A percentile compares a stretch with the other conserved stretches of the same genome.
phyloP scores from a whole-genome alignment of 192 early-diverging fungal species.

The Entrophospora sp. region DNA sequence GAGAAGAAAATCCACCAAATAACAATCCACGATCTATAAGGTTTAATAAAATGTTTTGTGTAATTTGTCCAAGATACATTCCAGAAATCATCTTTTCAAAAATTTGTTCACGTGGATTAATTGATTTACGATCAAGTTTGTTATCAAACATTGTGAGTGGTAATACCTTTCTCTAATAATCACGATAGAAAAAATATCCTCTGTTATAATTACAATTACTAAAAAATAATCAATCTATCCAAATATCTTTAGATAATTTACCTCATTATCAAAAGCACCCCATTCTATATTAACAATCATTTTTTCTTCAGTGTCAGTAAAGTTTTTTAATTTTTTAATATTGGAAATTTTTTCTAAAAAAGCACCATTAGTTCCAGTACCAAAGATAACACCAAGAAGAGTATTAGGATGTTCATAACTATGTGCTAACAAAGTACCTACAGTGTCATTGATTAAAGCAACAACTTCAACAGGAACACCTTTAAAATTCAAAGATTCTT shows the following conservation, averaged over 20 bases:
- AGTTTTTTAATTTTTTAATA: slow-evolving; percentile 58
- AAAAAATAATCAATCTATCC: background rate
- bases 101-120: slow-evolving; percentile 75
- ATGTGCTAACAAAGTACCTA: slow-evolving; percentile 84
- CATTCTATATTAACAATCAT: slow-evolving; percentile 98
- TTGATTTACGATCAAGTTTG: slow-evolving; percentile 73
- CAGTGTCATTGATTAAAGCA: slow-evolving; percentile 96
- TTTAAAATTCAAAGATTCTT: slow-evolving; percentile 68
- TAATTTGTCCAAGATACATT: slow-evolving; percentile 90
- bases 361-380: slow-evolving; percentile 93
- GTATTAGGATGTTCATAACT: slow-evolving; percentile 77
- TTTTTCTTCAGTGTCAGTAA: slow-evolving; percentile 28
- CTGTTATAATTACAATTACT: too few relatives aligned
- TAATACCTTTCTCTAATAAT: slow-evolving; percentile 53
- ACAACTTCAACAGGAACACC: slow-evolving; percentile 68
- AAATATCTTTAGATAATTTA: slow-evolving; percentile 2
- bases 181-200: too few relatives aligned
- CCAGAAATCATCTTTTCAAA: slow-evolving; percentile 96
- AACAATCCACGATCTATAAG: slow-evolving; percentile 75
- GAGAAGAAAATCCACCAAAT: slow-evolving; percentile 55
- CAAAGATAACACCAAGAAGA: slow-evolving; percentile 82
- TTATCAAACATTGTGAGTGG: slow-evolving; percentile 81
- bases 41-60: slow-evolving; percentile 68
- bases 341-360: slow-evolving; percentile 80
- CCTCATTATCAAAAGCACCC: slow-evolving; percentile 84